phyloP scores from a whole-genome alignment of 768 basidiomycete genomes.

The Auriscalpium orientale region DNA sequence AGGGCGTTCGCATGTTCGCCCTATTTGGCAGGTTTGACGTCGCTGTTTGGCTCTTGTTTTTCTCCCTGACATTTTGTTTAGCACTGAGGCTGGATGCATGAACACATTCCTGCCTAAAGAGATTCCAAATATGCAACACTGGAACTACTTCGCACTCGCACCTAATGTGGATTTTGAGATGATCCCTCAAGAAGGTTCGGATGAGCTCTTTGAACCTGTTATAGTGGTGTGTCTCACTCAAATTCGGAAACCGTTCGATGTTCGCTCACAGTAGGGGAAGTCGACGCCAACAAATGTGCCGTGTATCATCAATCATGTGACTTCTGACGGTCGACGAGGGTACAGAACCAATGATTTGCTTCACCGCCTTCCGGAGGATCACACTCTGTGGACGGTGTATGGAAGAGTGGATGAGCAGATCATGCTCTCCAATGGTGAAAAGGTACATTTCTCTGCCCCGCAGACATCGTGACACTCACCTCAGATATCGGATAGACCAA shows the following conservation, averaged over 20 bases:
- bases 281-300: neutral
- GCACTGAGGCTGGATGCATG: constrained; percentile 16
- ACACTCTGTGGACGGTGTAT: constrained; percentile 18
- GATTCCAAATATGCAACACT: constrained; percentile 16
- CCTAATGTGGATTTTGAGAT: constrained; percentile 19
- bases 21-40: constrained; percentile 31
- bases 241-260: constrained; percentile 6
- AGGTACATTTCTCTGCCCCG: constrained; percentile 19
- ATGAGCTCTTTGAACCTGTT: constrained; percentile 28
- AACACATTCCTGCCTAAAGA: constrained; percentile 1
- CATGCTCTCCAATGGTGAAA: constrained; percentile 35
- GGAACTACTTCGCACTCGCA: constrained; percentile 30
- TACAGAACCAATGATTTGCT: constrained; percentile 2
- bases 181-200: constrained; percentile 25
- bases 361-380: neutral
- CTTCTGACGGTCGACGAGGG: neutral
- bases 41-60: too few species aligned
- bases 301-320: neutral
- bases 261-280: neutral
- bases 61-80: neutral
- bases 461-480: neutral
- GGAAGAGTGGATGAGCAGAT: constrained; percentile 39
- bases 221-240: constrained; percentile 24
- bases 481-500: constrained; percentile 25
- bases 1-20: constrained; percentile 25